Base-by-base conservation (phyloP, 176 grass and related monocot genomes). In the Luzula sylvatica region DNA sequence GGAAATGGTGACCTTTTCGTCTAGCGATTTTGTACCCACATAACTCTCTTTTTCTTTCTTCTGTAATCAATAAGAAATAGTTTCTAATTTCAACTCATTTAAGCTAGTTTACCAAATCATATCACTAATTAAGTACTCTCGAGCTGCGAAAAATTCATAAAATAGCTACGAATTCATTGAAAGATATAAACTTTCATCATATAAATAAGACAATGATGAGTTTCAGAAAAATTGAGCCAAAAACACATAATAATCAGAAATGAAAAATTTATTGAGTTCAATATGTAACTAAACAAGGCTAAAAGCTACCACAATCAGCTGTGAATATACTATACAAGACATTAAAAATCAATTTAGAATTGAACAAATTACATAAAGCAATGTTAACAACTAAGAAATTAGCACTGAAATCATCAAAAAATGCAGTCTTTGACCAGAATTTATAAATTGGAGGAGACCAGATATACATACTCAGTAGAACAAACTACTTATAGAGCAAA, bases 1-100 rank as follows among this genome's bases (percentile, higher is more conserved):
- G 23, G 92, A 96, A 82, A 96, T 96, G 53, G 83, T 96, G 12
- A 96, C 81, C 17, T 81, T 73, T 73, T 96, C 81, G 23, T 77
- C 75, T 69, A 42, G 78, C 42, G 92, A 68, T 56, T 75, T 76
- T 65, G 74, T 66, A 65, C 50, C 81, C 32, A 71, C 58, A 51
- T 48, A 29, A 27, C 53, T 67, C 51, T 78, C 53, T 38, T 82
- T 96, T 54, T 70, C 68, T 16, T 89, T 81, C 25, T 62, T 75
- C 85, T 86, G 57, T 30, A 70, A 70, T 15, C 41, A 3, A 46
- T 7, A 35, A 7, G 30, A 35, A 35, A 35, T 35, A 35, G 5
- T 35, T 35, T 7, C 9, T 4, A 35, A n/a, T 32, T 32, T 32
- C 29, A 32, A 32, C 5, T 32, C 8, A 32, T 32, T 32, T 32